Evolutionary conservation across 495 filamentous ascomycete genomes (phyloP).

Genomic region (Amphirosellinia nigrospora): DNA sequence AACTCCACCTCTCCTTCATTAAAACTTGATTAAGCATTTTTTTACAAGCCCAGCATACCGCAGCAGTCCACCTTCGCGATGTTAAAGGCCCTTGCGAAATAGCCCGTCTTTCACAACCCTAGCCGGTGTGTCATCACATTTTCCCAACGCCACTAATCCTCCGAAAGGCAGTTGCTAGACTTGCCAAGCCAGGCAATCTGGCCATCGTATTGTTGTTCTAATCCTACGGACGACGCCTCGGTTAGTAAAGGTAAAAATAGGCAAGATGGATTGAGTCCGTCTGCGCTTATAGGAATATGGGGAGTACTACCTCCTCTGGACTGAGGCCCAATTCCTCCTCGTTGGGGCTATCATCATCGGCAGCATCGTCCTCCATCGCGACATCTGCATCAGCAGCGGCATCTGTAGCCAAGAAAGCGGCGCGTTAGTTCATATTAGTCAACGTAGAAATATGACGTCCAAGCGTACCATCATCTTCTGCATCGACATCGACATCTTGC

Average conservation of each 20-base stretch:
- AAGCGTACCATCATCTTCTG: slow-evolving; percentile 31
- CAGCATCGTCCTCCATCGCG: slow-evolving; percentile 30
- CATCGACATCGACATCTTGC: slow-evolving; percentile 30
- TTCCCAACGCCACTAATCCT: slow-evolving; percentile 27
- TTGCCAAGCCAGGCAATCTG: slow-evolving; percentile 28
- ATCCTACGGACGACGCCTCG: slow-evolving; percentile 37
- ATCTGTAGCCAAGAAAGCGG: slow-evolving; percentile 19
- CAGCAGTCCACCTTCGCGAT: neutral
- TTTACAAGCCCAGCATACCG: slow-evolving; percentile 6
- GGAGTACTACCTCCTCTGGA: slow-evolving; percentile 26
- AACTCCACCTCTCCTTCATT: slow-evolving; percentile 14
- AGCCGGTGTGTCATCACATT: neutral
- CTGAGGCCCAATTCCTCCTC: neutral
- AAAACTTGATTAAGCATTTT: slow-evolving; percentile 8
- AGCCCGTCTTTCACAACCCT: neutral
- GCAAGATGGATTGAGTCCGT: neutral
- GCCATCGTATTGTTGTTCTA: slow-evolving; percentile 31
- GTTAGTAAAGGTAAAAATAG: slow-evolving; percentile 26
- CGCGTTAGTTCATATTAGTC: neutral
- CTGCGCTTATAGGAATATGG: neutral
- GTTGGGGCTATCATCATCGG: slow-evolving; percentile 20
- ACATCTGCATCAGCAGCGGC: slow-evolving; percentile 26
- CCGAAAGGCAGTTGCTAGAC: slow-evolving; percentile 32
- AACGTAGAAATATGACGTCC: neutral
- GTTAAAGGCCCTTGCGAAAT: neutral